Percentiles rank a stretch among this genome's conserved stretches.
These are phyloP conservation scores for Trichophyton simii DNA, from an alignment of 2,329 filamentous ascomycete genomes.

Conservation along the genomic window DNA sequence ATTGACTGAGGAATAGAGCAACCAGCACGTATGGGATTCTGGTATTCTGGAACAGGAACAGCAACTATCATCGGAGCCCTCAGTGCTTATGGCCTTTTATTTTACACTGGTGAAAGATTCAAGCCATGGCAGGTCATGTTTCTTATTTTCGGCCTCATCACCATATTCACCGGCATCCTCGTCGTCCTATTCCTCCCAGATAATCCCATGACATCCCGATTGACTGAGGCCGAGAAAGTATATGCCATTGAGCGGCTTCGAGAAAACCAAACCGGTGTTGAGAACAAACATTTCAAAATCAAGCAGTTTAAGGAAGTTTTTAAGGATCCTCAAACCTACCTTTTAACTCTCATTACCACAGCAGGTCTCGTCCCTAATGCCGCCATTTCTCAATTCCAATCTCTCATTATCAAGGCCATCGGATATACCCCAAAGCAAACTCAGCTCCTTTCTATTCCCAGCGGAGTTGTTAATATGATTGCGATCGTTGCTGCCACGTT, in stretches of 20 bases:
- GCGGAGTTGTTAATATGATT: not conserved
- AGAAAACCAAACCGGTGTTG: slow-evolving; percentile 49
- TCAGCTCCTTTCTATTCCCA: slow-evolving; percentile 48
- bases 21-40: slow-evolving; percentile 12
- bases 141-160: slow-evolving; percentile 51
- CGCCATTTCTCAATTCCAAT: slow-evolving; percentile 60
- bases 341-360: slow-evolving; percentile 52
- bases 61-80: slow-evolving; percentile 63
- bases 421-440: slow-evolving; percentile 54
- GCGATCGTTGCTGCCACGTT: not conserved
- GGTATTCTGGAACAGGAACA: slow-evolving; percentile 63
- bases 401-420: slow-evolving; percentile 61
- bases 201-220: slow-evolving; percentile 58
- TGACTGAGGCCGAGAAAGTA: slow-evolving; percentile 52
- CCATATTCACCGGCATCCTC: slow-evolving; percentile 52
- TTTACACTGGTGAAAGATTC: slow-evolving; percentile 26
- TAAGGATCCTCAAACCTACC: slow-evolving; percentile 53
- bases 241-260: slow-evolving; percentile 51
- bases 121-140: slow-evolving; percentile 59
- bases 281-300: slow-evolving; percentile 43
- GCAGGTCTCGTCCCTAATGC: slow-evolving; percentile 62
- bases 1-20: not conserved
- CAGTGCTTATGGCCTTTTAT: slow-evolving; percentile 41
- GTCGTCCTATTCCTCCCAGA: slow-evolving; percentile 55
- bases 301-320: slow-evolving; percentile 48